Evolutionary conservation across 2,329 filamentous ascomycete genomes (phyloP), one percentile per base, ranked within the genome.

Genomic region (Verticillium isaacii): DNA sequence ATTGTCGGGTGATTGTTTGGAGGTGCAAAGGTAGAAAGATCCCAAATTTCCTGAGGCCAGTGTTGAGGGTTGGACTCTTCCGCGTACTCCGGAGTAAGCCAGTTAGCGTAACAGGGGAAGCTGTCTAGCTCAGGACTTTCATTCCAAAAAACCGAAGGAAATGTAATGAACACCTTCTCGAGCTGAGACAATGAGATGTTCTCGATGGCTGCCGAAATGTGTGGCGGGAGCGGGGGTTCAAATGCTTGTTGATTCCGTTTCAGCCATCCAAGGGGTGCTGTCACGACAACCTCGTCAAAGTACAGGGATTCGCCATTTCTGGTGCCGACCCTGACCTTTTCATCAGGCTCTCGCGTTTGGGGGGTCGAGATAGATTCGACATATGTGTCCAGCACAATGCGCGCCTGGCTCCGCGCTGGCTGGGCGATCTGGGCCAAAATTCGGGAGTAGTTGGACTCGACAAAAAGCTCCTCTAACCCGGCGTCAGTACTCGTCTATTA

Each of bases 221-320:
- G 72, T 4, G 63, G 58, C 3, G 80, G 78, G 4, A 84, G 67
- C 2, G 69, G 66, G n/a, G 82, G 82, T 1, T 71, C 64, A 62
- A 85, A 84, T 5, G 72, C 17, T 11, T 8, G 11, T 11, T 32
- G 39, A 64, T 89, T 82, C 61, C 78, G 76, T 72, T 90, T 86
- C 41, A 90, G 72, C 83, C 87, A 91, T 8, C 89, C 89, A 2
- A 92, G 79, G 0, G 89, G 89, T 5, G 81, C 77, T 0, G 89
- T 91, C 61, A 89, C 77, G 6, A 92, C 84, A 0, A 91, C 80
- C 63, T 90, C 85, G 64, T 91, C 88, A 68, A 90, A 91, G 0
- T 77, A 75, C 6, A 83, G 66, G 1, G 60, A 67, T 11, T 78
- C 72, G 1, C 80, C 81, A 11, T 29, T 29, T 41, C 14, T 52